Evolutionary conservation across 768 basidiomycete genomes (phyloP).

Genomic region (Lentinula guzmanii): DNA sequence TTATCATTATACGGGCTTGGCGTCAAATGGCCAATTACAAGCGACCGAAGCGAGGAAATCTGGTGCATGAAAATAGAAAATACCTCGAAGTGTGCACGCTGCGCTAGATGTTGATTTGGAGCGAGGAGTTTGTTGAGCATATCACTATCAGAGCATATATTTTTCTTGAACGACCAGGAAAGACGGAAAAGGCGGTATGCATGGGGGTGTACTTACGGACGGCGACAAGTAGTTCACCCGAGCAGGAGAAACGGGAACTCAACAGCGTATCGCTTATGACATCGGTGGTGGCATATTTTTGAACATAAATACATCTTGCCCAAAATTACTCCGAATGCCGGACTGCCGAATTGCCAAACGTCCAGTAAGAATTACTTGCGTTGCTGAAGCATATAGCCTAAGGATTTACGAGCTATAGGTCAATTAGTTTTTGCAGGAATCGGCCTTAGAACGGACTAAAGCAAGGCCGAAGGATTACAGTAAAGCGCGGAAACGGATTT

Average conservation of each 20-base stretch:
- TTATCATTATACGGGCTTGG: not conserved
- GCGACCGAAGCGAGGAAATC: no score
- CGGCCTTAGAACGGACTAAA: slow-evolving; percentile 3
- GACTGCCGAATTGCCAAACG: not conserved
- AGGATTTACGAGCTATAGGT: not conserved
- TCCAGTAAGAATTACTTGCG: not conserved
- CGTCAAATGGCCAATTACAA: not conserved
- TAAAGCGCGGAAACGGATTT: not conserved
- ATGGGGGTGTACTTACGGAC: not conserved
- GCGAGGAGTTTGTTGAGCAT: no score
- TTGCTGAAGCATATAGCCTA: no score
- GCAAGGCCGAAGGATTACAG: not conserved
- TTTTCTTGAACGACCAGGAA: no score
- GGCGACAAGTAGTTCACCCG: not conserved
- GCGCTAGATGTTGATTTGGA: no score
- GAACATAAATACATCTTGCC: no score
- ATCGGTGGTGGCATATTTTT: not conserved
- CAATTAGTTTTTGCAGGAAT: not conserved
- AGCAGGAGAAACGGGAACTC: not conserved
- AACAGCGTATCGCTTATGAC: not conserved
- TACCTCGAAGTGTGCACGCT: no score
- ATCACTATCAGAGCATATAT: no score
- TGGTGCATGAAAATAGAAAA: no score
- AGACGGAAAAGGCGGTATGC: no score
- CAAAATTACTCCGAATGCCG: not conserved